phyloP scores from a whole-genome alignment of 352 stramenopile species.

The Blastocystis hominis region DNA sequence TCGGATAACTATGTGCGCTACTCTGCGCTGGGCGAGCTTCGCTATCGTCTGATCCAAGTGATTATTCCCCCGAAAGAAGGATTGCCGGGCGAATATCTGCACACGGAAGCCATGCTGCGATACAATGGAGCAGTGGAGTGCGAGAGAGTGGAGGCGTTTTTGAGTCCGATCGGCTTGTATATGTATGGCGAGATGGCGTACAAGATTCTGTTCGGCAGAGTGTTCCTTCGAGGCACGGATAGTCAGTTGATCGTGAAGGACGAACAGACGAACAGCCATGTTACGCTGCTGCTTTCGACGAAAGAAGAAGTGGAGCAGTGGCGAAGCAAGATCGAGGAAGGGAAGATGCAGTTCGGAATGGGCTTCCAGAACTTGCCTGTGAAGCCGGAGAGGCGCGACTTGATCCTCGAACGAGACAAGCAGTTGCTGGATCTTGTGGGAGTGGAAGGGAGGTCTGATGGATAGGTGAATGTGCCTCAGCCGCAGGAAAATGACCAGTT shows the following conservation, averaged over 20 bases:
- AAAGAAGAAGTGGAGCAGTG: not conserved
- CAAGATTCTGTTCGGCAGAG: not conserved
- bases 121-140: not conserved
- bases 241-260: not conserved
- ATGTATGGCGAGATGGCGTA: not conserved
- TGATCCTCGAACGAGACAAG: not conserved
- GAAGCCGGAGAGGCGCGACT: not conserved
- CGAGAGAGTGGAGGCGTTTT: not conserved
- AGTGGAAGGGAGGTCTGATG: not conserved
- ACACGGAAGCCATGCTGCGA: not conserved
- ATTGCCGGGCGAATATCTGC: not conserved
- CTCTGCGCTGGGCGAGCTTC: not conserved
- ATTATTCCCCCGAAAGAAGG: not conserved
- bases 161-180: not conserved
- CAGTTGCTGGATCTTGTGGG: not conserved
- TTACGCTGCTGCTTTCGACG: not conserved
- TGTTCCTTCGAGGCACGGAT: not conserved
- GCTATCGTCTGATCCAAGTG: not conserved
- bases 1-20: not conserved
- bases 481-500: not conserved
- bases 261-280: not conserved
- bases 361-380: not conserved
- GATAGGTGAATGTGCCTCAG: not conserved
- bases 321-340: not conserved
- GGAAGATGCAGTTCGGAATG: not conserved